A percentile compares a stretch with the other conserved stretches of the same genome.
Evolutionary conservation across 2,329 filamentous ascomycete genomes (phyloP).

Genomic region (Nigrospora osmanthi): DNA sequence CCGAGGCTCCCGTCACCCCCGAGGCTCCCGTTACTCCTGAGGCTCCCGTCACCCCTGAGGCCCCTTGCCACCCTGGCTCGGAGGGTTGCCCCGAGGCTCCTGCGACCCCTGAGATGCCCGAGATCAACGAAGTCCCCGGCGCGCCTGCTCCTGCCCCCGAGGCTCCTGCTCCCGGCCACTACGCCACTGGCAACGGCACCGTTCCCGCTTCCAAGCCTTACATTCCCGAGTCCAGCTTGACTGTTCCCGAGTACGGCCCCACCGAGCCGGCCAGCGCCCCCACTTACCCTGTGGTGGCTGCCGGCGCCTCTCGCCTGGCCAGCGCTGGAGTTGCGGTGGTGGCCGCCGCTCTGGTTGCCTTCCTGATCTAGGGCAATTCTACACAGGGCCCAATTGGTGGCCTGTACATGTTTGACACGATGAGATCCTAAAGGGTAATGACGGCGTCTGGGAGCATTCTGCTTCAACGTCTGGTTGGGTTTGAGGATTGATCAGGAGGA

Average conservation of each 20-base stretch:
- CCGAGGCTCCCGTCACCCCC: neutral
- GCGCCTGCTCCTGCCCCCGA: neutral
- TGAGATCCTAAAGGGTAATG: no score
- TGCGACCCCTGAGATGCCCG: neutral
- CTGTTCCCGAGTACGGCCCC: neutral
- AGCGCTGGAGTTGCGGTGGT: slow-evolving; percentile 1
- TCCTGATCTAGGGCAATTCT: neutral
- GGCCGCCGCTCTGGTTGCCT: neutral
- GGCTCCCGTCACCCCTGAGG: neutral
- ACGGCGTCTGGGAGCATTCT: no score
- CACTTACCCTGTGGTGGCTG: neutral
- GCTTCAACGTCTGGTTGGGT: no score
- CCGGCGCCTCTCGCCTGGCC: neutral
- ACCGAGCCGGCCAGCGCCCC: neutral
- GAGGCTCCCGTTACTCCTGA: neutral
- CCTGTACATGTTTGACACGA: no score
- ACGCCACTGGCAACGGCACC: neutral
- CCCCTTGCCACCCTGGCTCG: neutral
- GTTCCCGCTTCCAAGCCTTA: neutral
- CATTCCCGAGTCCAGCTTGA: slow-evolving; percentile 1
- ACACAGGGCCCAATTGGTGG: no score
- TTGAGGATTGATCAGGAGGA: no score
- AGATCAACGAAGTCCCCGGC: neutral
- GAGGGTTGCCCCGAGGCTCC: neutral
- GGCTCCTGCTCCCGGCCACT: neutral